phyloP scores from a whole-genome alignment of 768 basidiomycete species.

The Pleurotus pulmonarius region DNA sequence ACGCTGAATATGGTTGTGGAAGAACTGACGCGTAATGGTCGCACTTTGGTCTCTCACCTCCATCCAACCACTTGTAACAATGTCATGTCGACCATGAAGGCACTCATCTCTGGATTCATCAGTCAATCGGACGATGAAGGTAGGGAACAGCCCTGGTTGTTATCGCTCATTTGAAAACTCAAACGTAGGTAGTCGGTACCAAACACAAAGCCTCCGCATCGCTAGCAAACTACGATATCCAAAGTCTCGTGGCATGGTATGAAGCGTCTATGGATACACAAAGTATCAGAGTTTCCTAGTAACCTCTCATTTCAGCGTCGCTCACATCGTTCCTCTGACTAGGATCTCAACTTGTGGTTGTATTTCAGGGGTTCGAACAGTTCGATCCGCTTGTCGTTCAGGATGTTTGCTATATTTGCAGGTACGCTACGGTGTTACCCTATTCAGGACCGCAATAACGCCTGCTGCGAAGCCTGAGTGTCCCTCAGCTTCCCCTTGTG shows the following conservation, averaged over 20 bases:
- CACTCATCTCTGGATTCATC: conserved; percentile 51
- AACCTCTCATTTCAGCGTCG: neutral
- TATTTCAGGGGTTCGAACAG: conserved; percentile 75
- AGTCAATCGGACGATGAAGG: conserved; percentile 27
- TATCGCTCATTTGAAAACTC: neutral
- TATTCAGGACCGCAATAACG: neutral
- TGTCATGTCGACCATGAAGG: conserved; percentile 48
- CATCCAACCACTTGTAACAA: conserved; percentile 57
- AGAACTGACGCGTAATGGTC: conserved; percentile 9
- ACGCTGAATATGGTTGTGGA: conserved; percentile 43
- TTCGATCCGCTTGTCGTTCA: conserved; percentile 60
- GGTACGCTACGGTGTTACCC: conserved; percentile 32
- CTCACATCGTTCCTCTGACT: neutral
- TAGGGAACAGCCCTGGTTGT: neutral
- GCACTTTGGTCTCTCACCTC: conserved; percentile 39
- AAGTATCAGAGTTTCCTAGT: conserved; percentile 22
- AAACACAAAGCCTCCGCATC: conserved; percentile 48
- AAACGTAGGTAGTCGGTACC: conserved; percentile 20
- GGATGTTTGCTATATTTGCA: conserved; percentile 71
- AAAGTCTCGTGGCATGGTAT: conserved; percentile 59
- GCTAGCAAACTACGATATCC: conserved; percentile 60
- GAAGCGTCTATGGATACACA: conserved; percentile 30
- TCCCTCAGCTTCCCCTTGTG: conserved; percentile 55
- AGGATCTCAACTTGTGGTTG: conserved; percentile 43
- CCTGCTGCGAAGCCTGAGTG: conserved; percentile 40